Evolutionary conservation across 208 protist species (phyloP).

Genomic region (Crithidia expoeki): DNA sequence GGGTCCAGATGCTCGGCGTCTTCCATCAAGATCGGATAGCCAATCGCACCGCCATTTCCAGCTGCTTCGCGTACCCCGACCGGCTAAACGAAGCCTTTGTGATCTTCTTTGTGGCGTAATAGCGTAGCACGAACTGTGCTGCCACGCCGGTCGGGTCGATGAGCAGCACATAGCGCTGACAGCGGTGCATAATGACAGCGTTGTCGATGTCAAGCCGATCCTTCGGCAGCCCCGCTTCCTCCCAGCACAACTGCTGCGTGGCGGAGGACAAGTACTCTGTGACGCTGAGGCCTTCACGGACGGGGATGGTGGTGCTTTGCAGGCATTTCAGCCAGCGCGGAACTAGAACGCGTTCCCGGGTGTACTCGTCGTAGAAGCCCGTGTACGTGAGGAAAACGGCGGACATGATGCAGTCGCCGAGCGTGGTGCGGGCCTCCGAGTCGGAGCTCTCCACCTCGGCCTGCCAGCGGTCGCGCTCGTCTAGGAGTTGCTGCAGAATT

Average conservation of each 20-base stretch:
- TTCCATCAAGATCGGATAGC: slow-evolving; percentile 98
- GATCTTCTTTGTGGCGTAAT: slow-evolving; percentile 86
- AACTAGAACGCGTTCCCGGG: slow-evolving; percentile 84
- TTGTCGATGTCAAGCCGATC: slow-evolving; percentile 98
- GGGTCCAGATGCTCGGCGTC: slow-evolving; percentile 99
- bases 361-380: slow-evolving; percentile 98
- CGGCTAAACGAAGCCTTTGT: slow-evolving; percentile 96
- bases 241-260: slow-evolving; percentile 95
- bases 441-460: slow-evolving; percentile 86
- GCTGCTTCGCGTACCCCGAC: slow-evolving; percentile 96
- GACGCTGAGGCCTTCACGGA: slow-evolving; percentile 65
- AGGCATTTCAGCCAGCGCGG: slow-evolving; percentile 89
- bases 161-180: slow-evolving; percentile 96
- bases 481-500: slow-evolving; percentile 92
- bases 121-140: slow-evolving; percentile 90
- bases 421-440: slow-evolving; percentile 87
- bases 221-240: slow-evolving; percentile 92
- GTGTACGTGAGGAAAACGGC: slow-evolving; percentile 98
- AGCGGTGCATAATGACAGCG: slow-evolving; percentile 96
- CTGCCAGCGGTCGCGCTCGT: slow-evolving; percentile 96
- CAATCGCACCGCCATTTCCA: slow-evolving; percentile 98
- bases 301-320: slow-evolving; percentile 58
- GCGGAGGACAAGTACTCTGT: slow-evolving; percentile 94
- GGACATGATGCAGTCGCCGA: slow-evolving; percentile 96
- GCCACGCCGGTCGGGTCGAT: slow-evolving; percentile 99